Conservation (phyloP, 2,329 filamentous ascomycete species). For the Aspergillus persii region DNA sequence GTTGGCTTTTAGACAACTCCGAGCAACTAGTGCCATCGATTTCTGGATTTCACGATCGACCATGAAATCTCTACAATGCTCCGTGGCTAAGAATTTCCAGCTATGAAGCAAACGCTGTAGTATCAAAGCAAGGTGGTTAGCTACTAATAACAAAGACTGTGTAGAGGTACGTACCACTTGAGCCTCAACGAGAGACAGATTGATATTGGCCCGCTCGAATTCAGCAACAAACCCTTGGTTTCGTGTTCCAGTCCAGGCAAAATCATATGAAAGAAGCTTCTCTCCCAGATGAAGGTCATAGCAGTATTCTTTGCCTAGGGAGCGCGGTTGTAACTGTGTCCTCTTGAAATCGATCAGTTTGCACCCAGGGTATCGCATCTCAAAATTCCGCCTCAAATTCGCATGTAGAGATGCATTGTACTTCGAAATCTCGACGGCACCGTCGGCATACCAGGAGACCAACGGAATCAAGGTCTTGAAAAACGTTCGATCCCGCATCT, state of each 20-base stretch:
- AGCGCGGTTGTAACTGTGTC: conserved; percentile 62
- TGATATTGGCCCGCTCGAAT: conserved; percentile 82
- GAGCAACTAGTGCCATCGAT: conserved; percentile 70
- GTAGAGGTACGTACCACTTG: conserved; percentile 64
- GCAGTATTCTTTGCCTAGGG: conserved; percentile 75
- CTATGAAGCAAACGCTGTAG: conserved; percentile 73
- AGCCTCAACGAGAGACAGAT: conserved; percentile 87
- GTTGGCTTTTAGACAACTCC: conserved; percentile 77
- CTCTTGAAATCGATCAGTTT: conserved; percentile 77
- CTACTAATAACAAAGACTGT: conserved; percentile 1
- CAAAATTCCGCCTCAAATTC: conserved; percentile 82
- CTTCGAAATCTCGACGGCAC: conserved; percentile 72
- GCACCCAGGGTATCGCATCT: conserved; percentile 70
- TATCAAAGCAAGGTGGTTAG: conserved; percentile 24
- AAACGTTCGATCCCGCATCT: conserved; percentile 66
- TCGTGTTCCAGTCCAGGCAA: conserved; percentile 67
- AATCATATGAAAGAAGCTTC: conserved; percentile 72
- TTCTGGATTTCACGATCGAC: conserved; percentile 59
- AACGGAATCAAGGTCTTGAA: conserved; percentile 71
- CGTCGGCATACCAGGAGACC: conserved; percentile 74
- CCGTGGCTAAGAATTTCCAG: conserved; percentile 84
- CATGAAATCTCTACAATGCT: conserved; percentile 67
- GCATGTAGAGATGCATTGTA: conserved; percentile 87
- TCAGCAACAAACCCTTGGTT: conserved; percentile 77
- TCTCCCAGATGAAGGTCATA: conserved; percentile 77